Percentiles rank a stretch among this genome's conserved stretches.
phyloP scores from a whole-genome alignment of 352 stramenopile genomes.

The Pythium aristosporum region DNA sequence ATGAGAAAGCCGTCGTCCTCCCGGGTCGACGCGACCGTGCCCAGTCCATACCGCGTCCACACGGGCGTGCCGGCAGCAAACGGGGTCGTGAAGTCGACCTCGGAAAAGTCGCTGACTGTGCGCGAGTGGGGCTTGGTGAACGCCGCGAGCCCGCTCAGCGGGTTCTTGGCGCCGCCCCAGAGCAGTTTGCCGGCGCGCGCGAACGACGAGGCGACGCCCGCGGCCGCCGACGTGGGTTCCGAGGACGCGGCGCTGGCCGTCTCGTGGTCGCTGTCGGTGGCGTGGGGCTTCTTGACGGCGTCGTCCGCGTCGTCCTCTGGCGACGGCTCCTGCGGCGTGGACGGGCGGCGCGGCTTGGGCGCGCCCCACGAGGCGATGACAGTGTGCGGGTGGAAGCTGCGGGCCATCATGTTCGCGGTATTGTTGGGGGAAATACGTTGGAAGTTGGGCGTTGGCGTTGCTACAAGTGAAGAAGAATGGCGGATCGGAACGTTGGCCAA shows the following conservation, averaged over 20 bases:
- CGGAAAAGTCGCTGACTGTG: conserved; percentile 46
- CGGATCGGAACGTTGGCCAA: conserved; percentile 1
- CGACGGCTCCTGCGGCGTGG: conserved; percentile 12
- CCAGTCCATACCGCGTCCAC: conserved; percentile 63
- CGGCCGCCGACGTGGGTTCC: conserved; percentile 15
- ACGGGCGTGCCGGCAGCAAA: conserved; percentile 45
- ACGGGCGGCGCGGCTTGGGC: conserved; percentile 4
- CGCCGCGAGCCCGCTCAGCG: conserved; percentile 20
- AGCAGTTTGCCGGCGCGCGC: conserved; percentile 61
- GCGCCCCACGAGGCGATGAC: conserved; percentile 26
- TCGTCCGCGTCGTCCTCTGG: conserved; percentile 23
- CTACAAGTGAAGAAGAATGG: background rate
- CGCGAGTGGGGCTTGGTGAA: conserved; percentile 32
- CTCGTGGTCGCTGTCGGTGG: conserved; percentile 63
- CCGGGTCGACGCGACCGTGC: conserved; percentile 51
- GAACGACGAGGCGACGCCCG: conserved; percentile 50
- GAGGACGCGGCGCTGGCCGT: conserved; percentile 24
- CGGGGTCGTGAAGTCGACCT: conserved; percentile 38
- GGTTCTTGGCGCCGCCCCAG: conserved; percentile 38
- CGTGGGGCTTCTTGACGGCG: conserved; percentile 21
- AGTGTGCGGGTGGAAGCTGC: conserved; percentile 26
- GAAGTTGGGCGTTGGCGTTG: conserved; percentile 4
- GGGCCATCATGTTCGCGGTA: conserved; percentile 10
- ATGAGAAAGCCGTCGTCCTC: conserved; percentile 50
- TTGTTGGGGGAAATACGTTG: background rate